Base-by-base conservation (phyloP, 805 yeast genomes). In the Myxozyma geophila region DNA sequence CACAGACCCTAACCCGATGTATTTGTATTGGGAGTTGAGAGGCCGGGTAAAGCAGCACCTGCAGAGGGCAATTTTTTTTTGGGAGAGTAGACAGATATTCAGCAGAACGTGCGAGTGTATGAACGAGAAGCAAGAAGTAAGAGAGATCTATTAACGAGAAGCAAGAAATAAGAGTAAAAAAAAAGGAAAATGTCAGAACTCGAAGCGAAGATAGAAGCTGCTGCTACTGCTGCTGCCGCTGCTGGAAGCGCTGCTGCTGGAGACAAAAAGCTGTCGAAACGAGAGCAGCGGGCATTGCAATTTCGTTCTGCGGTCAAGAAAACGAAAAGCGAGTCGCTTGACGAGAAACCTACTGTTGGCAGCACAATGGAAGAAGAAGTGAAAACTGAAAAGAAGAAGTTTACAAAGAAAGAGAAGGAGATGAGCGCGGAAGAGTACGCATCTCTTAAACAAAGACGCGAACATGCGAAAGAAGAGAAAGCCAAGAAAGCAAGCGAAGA, bases 251-350 rank as follows among this genome's bases (percentile, higher is more conserved):
- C n/a, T 28, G 28, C 28, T 28, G 28, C 28, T 28, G 28, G 28
- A 28, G 50, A 23, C 33, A 53, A 53, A 21, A 58, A 52, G 36
- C 37, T 58, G 8, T 58, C 62, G 7, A 58, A 58, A 53, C 57
- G 62, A n/a, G 40, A 58, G 40, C 53, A 58, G 28, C 28, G 51
- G n/a, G 62, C 62, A 13, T 17, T 33, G 19, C 36, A 58, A 40
- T 58, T 52, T 44, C 19, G 58, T 21, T 33, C 51, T 7, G 58
- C 58, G 1, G 63, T 49, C 19, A 69, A 67, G 52, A 54, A 49
- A 40, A 56, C 52, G 6, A 60, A 53, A 33, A 59, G 49, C 47
- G 33, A 19, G n/a, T 50, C 51, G 5, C n/a, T 40, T 7, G 17
- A 28, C 9, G 56, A 47, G 35, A 51, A 43, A 19, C 28, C 54